Conservation (phyloP, 2,329 filamentous ascomycete genomes). For the Zarea fungicola region DNA sequence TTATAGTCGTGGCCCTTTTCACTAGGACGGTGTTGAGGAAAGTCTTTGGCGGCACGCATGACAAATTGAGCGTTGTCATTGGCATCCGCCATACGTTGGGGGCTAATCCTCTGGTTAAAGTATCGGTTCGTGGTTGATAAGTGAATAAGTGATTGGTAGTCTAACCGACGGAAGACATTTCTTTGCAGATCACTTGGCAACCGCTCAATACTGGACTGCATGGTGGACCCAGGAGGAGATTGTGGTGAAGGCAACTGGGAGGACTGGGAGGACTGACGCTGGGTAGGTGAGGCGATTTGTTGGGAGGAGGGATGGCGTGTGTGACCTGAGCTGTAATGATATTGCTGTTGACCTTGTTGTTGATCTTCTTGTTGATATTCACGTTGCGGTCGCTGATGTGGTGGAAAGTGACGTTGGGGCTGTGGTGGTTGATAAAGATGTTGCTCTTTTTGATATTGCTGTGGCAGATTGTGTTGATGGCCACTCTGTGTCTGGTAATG, state of each 20-base stretch:
- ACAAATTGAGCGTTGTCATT: conserved; percentile 35
- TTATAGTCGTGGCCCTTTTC: conserved; percentile 32
- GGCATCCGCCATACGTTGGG: conserved; percentile 29
- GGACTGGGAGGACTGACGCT: conserved; percentile 10
- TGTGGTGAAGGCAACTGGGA: conserved; percentile 13
- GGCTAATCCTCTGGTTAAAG: conserved; percentile 29
- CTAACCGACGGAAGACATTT: conserved; percentile 30
- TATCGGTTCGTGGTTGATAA: conserved; percentile 32
- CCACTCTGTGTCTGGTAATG: not conserved
- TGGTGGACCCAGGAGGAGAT: conserved; percentile 12
- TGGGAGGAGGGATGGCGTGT: conserved; percentile 4
- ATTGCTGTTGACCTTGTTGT: not conserved
- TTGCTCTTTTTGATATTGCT: not conserved
- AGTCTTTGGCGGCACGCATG: conserved; percentile 37
- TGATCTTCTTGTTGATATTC: not conserved
- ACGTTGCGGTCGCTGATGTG: not conserved
- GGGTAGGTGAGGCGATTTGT: conserved; percentile 12
- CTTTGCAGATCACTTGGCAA: conserved; percentile 30
- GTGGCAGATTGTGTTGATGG: conserved; percentile 1
- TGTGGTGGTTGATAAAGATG: not conserved
- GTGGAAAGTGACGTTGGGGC: not conserved
- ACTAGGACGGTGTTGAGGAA: conserved; percentile 34
- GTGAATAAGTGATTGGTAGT: conserved; percentile 37
- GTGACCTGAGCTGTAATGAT: not conserved
- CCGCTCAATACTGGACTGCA: conserved; percentile 26